Percentiles rank a stretch among this genome's conserved stretches.
These are phyloP conservation scores for Phoma sp. DNA, from an alignment of 2,329 filamentous ascomycete species.

Conservation along the genomic window DNA sequence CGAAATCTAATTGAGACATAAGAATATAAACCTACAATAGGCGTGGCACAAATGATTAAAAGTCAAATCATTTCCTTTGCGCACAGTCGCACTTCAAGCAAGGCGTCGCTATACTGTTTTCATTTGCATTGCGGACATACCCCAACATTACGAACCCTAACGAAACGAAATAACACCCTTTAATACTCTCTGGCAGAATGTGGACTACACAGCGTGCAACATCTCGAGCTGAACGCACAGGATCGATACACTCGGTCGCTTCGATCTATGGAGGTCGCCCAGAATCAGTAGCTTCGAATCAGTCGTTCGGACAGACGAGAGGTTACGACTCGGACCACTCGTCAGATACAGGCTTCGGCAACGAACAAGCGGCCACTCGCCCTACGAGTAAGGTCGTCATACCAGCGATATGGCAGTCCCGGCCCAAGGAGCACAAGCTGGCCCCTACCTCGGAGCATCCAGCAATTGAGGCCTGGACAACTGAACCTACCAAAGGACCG, in stretches of 20 bases:
- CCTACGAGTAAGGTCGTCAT: conserved; percentile 26
- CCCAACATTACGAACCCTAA: too few species aligned
- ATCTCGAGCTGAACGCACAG: conserved; percentile 36
- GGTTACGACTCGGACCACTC: conserved; percentile 45
- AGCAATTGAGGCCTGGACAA: conserved; percentile 25
- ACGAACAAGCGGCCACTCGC: conserved; percentile 28
- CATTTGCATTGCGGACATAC: too few species aligned
- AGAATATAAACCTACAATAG: conserved; percentile 8
- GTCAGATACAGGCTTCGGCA: conserved; percentile 39
- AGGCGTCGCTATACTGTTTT: too few species aligned
- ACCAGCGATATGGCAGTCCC: conserved; percentile 39
- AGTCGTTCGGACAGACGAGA: conserved; percentile 27
- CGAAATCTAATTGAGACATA: conserved; percentile 22
- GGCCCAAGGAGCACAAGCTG: conserved; percentile 19
- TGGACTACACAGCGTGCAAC: conserved; percentile 42
- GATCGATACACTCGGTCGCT: conserved; percentile 41
- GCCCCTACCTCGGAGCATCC: conserved; percentile 1
- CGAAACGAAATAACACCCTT: not conserved
- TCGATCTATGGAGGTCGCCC: conserved; percentile 38
- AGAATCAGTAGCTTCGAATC: conserved; percentile 35
- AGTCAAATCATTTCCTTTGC: not conserved
- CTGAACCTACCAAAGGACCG: conserved; percentile 7
- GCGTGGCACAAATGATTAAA: not conserved
- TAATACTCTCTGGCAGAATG: conserved; percentile 27
- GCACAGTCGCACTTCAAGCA: not conserved